Evolutionary conservation across 2,329 filamentous ascomycete species (phyloP), one percentile per base, ranked within the genome.

Genomic region (Colletotrichum sp.): DNA sequence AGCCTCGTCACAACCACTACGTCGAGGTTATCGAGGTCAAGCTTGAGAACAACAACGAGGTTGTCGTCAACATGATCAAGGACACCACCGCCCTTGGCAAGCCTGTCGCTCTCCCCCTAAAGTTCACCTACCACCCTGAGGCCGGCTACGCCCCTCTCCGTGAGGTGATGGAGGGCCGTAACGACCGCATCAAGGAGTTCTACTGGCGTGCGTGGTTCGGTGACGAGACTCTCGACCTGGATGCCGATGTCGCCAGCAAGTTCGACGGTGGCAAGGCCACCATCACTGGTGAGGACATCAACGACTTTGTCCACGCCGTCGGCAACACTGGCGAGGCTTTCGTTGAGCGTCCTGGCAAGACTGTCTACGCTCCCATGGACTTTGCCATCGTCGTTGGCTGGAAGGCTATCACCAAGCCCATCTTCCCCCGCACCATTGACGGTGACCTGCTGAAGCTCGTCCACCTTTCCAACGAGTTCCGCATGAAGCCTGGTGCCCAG

Each of bases 391-490:
- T 98, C n/a, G 94, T 98, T 67, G 96, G 96, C 78, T 98, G 96
- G 96, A 99, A 99, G 88, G 97, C 97, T 59, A 99, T 99, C 82
- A 99, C 96, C 13, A 99, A 99, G 90, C 97, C 97, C 16, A 99
- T 99, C 85, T 99, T 99, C 91, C 97, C 97, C 79, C 93, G 96
- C 80, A 95, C 93, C 77, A 99, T 99, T 81, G 97, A 99, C 80
- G 97, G 98, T 79, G 97, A 99, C 83, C 89, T 99, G 70, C 90
- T 99, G 77, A 98, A 98, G 88, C 92, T 99, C 70, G 96, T 99
- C 15, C 97, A 99, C 87, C 88, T 99, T 77, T 99, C 97, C 65
- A 99, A 99, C 85, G 94, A 95, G 78, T 99, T 99, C 93, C 95
- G 97, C 81, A 99, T 99, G 97, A 92, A 99, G 79, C 96, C 97